Evolutionary conservation across 73 alveolate genomes (phyloP), one percentile per base, ranked within the genome.

Genomic region (Blepharisma stoltei): DNA sequence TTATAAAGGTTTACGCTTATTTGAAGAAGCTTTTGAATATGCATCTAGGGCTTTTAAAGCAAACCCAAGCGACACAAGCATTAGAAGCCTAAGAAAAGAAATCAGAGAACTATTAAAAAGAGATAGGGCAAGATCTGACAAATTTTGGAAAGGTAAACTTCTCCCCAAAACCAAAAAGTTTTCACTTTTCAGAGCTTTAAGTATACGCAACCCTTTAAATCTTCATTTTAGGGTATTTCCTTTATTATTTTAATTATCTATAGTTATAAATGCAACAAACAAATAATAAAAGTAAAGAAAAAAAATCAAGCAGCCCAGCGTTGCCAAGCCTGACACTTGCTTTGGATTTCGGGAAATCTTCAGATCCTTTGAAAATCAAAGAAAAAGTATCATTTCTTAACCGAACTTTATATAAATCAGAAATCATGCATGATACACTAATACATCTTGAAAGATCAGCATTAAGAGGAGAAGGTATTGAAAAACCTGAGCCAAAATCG

Each of bases 221-320:
- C 23, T 60, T n/a, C 73, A 60, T 60, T 60, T 60, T 38, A n/a
- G 73, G 46, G 14, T 60, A 18, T 60, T 60, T 25, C 73, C 73
- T 8, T 60, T 60, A 60, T 8, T 60, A 9, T 20, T 14, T 60
- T 60, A 60, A 25, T 25, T 60, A 25, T 25, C 11, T 14, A 9
- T 60, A 60, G 41, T 32, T 32, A 32, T 32, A 32, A 32, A 32
- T 32, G 41, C 41, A 32, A 32, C 41, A 32, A 32, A 32, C 41
- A 3, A 32, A 32, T 32, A 32, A 32, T 32, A 32, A 32, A 32
- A 32, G 5, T 32, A 32, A 32, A 32, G 3, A 3, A 32, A 32
- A 32, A 32, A 32, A 32, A 32, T 32, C 41, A 32, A 32, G 41
- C 3, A 32, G 41, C 41, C 3, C 41, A 1, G 3, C 41, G 41